phyloP scores from a whole-genome alignment of 495 filamentous ascomycete species.

The Parathielavia hyrcaniae region DNA sequence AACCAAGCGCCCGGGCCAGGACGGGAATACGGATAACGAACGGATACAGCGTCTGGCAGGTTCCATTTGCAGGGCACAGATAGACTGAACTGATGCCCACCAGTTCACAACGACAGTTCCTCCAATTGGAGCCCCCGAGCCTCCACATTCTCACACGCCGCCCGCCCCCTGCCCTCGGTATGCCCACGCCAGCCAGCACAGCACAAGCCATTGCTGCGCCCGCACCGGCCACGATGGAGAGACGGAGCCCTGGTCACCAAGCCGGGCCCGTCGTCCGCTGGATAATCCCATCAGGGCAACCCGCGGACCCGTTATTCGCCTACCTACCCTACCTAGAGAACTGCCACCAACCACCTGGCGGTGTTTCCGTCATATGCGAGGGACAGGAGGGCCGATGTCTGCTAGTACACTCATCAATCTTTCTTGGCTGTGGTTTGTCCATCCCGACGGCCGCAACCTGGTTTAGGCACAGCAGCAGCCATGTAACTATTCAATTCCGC shows the following conservation, averaged over 20 bases:
- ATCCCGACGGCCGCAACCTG: neutral
- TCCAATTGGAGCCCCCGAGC: slow-evolving; percentile 11
- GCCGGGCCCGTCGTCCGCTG: neutral
- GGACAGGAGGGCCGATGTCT: neutral
- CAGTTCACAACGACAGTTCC: slow-evolving; percentile 8
- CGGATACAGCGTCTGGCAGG: neutral
- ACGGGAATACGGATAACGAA: too few species aligned
- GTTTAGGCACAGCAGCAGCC: slow-evolving; percentile 18
- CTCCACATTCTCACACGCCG: slow-evolving; percentile 8
- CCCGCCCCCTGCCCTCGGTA: neutral
- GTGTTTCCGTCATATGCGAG: slow-evolving; percentile 13
- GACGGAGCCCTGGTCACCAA: slow-evolving; percentile 7
- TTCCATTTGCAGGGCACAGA: neutral
- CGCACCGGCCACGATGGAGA: slow-evolving; percentile 5
- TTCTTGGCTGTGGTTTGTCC: neutral
- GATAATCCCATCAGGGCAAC: slow-evolving; percentile 19
- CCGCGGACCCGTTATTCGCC: slow-evolving; percentile 22
- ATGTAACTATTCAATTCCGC: slow-evolving; percentile 12
- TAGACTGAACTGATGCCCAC: neutral
- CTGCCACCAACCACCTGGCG: slow-evolving; percentile 10
- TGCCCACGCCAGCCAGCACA: slow-evolving; percentile 6
- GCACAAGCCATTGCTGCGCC: neutral
- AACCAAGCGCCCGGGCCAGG: slow-evolving; percentile 5
- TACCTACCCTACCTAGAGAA: neutral
- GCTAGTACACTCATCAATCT: neutral